phyloP scores from a whole-genome alignment of 1,284 basidiomycete genomes.

The Leccinum fuscescens region DNA sequence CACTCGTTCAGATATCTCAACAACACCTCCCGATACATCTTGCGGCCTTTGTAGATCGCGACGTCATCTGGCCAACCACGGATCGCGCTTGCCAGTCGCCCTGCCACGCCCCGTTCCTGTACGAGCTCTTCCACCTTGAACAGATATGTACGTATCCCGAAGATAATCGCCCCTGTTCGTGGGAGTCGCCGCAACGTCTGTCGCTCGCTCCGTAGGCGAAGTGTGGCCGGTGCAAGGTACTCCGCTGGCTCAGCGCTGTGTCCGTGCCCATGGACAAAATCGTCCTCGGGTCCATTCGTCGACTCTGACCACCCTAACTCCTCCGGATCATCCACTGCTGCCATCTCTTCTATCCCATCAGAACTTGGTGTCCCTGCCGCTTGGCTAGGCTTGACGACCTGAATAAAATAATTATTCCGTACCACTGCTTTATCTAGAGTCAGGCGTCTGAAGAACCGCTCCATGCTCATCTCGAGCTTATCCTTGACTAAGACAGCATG shows the following conservation, averaged over 20 bases:
- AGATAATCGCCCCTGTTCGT: conserved; percentile 64
- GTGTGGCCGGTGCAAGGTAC: conserved; percentile 39
- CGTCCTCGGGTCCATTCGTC: conserved; percentile 65
- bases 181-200: conserved; percentile 72
- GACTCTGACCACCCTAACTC: conserved; percentile 69
- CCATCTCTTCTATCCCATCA: conserved; percentile 12
- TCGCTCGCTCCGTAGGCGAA: conserved; percentile 66
- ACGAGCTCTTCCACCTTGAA: conserved; percentile 56
- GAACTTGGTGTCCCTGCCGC: neutral
- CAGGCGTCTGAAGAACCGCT: conserved; percentile 65
- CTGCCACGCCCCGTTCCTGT: conserved; percentile 63
- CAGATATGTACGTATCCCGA: conserved; percentile 73
- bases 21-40: conserved; percentile 44
- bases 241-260: conserved; percentile 26
- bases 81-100: conserved; percentile 64
- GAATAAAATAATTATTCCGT: conserved; percentile 71
- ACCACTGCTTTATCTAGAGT: conserved; percentile 65
- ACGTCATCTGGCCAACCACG: conserved; percentile 69
- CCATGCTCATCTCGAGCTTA: conserved; percentile 64
- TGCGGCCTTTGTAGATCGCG: conserved; percentile 59
- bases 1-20: conserved; percentile 46
- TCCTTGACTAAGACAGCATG: conserved; percentile 48
- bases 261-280: conserved; percentile 40
- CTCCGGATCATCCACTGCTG: conserved; percentile 46
- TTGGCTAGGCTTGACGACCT: conserved; percentile 41